Conservation (phyloP, 257 asterid species). For the Buddleja alternifolia region DNA sequence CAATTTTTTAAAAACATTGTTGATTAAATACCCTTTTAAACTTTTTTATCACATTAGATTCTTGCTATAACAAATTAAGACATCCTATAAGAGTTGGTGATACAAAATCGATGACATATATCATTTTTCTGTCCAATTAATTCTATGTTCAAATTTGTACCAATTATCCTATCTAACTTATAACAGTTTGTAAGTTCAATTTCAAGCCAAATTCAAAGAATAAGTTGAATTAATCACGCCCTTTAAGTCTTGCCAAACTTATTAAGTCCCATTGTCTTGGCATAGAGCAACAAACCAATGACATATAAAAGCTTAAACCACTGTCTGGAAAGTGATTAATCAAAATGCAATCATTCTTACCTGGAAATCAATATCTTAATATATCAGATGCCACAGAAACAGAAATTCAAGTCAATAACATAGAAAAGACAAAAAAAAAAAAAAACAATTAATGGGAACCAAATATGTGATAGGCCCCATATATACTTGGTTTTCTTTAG, state of each 20-base stretch:
- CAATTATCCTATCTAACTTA: not conserved
- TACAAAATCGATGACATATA: too few relatives aligned
- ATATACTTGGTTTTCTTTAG: not conserved
- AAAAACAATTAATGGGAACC: not conserved
- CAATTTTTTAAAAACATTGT: too few relatives aligned
- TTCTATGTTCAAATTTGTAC: not conserved
- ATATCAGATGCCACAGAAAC: not conserved
- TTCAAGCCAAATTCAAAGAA: constrained; percentile 22
- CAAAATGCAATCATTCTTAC: constrained; percentile 1
- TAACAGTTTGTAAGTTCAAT: not conserved
- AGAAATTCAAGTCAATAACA: constrained; percentile 2
- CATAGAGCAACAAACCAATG: constrained; percentile 2
- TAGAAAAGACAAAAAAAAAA: not conserved
- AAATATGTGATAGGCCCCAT: not conserved
- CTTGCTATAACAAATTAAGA: not conserved
- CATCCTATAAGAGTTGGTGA: too few relatives aligned
- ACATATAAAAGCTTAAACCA: not conserved
- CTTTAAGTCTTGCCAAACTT: constrained; percentile 26
- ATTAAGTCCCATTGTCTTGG: constrained; percentile 4
- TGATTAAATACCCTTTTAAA: too few relatives aligned
- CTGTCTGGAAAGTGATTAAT: not conserved
- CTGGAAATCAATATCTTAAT: not conserved
- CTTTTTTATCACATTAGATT: too few relatives aligned
- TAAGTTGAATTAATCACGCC: not conserved
- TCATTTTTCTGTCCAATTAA: too few relatives aligned